Conservation (phyloP, 306 rosid species). For the Trichosanthes cucumerina region DNA sequence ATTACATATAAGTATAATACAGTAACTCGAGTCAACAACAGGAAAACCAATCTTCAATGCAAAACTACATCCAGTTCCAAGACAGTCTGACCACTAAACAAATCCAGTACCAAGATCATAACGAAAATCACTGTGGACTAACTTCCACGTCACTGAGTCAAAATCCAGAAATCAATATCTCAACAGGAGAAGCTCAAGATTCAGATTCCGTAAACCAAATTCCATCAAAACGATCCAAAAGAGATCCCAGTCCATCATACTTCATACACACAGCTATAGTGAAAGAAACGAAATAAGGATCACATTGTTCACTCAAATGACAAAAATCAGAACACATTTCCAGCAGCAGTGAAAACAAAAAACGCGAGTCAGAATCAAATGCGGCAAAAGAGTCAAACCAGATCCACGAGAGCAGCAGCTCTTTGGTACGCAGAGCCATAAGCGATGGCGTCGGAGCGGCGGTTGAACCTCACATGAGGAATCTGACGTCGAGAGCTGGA, state of each 20-base stretch:
- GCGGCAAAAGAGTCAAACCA: slow-evolving; percentile 35
- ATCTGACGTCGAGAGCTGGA: background rate
- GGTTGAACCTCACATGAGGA: slow-evolving; percentile 7
- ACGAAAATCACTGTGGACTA: background rate
- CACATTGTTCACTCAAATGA: background rate
- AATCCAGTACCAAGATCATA: background rate
- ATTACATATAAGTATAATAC: background rate
- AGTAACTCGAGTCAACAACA: background rate
- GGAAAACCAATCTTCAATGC: background rate
- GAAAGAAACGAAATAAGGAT: background rate
- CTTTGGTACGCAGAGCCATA: slow-evolving; percentile 54
- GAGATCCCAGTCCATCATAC: background rate
- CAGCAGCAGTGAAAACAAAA: too few relatives aligned
- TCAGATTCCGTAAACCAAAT: background rate
- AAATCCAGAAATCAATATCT: background rate
- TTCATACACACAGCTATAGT: background rate
- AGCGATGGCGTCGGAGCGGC: slow-evolving; percentile 61
- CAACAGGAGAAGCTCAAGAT: background rate
- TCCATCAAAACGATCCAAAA: background rate
- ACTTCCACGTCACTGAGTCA: background rate
- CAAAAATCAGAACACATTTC: background rate
- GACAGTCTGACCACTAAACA: background rate
- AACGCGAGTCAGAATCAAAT: background rate
- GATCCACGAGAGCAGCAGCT: slow-evolving; percentile 90
- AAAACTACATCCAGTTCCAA: background rate